Conservation (phyloP, 1,284 basidiomycete species). For the Ceratobasidium sp. region DNA sequence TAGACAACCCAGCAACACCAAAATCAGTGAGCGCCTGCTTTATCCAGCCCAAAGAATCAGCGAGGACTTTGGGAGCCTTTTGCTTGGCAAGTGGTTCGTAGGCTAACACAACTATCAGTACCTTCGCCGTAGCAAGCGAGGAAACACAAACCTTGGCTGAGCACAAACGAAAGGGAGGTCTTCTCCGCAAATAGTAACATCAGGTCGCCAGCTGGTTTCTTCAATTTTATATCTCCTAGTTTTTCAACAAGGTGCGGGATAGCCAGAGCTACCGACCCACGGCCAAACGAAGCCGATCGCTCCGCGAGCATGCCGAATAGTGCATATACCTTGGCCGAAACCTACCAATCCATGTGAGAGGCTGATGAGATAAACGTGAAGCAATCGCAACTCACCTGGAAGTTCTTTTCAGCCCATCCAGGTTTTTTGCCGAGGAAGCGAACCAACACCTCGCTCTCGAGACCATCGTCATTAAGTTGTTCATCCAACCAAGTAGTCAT, state of each 20-base stretch:
- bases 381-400: constrained; percentile 72
- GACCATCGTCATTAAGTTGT: constrained; percentile 64
- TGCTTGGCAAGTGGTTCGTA: constrained; percentile 93
- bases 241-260: constrained; percentile 93
- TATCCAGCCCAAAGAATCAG: constrained; percentile 92
- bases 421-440: constrained; percentile 90
- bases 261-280: constrained; percentile 85
- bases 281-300: constrained; percentile 83
- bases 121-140: not conserved
- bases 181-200: constrained; percentile 87
- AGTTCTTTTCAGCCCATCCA: constrained; percentile 98
- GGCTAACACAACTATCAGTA: constrained; percentile 61
- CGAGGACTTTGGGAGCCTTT: constrained; percentile 97
- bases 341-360: constrained; percentile 61
- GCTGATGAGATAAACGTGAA: constrained; percentile 28
- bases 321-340: constrained; percentile 86
- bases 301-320: constrained; percentile 81
- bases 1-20: constrained; percentile 86
- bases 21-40: constrained; percentile 92
- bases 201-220: constrained; percentile 95
- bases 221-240: constrained; percentile 95
- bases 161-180: constrained; percentile 93
- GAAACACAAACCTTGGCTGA: constrained; percentile 79
- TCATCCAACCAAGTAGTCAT: constrained; percentile 85
- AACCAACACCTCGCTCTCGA: constrained; percentile 91